Conservation (phyloP, 108 stramenopile genomes). For the Skeletonema grethae region DNA sequence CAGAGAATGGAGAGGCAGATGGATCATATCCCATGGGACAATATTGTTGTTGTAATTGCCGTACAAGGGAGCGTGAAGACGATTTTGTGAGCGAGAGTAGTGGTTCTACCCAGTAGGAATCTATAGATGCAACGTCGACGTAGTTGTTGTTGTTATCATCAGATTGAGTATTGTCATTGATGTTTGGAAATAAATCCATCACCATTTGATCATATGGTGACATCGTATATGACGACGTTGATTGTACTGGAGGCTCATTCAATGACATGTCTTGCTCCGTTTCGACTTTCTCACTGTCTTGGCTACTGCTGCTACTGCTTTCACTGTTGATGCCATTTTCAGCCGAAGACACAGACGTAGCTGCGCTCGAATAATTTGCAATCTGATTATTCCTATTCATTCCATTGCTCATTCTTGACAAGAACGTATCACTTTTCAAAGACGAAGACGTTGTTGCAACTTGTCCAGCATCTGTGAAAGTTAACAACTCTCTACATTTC, state of each 20-base stretch:
- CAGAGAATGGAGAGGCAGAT: slow-evolving; percentile 35
- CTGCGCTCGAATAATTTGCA: slow-evolving; percentile 32
- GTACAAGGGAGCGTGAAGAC: slow-evolving; percentile 58
- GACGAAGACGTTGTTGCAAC: neutral
- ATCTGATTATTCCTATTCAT: neutral
- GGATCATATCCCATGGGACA: slow-evolving; percentile 90
- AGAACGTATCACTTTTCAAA: neutral
- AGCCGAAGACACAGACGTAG: neutral
- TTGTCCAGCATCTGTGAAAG: neutral
- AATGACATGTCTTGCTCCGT: neutral
- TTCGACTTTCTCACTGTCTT: neutral
- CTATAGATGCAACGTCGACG: slow-evolving; percentile 13
- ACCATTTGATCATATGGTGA: slow-evolving; percentile 43
- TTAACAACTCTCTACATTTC: slow-evolving; percentile 53
- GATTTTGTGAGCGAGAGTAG: slow-evolving; percentile 63
- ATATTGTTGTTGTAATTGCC: slow-evolving; percentile 54
- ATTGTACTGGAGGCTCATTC: slow-evolving; percentile 1
- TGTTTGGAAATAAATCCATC: slow-evolving; percentile 21
- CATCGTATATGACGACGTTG: slow-evolving; percentile 2
- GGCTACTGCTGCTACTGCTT: neutral
- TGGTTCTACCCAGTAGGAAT: slow-evolving; percentile 71
- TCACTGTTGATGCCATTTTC: neutral
- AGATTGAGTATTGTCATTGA: neutral
- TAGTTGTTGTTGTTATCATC: neutral
- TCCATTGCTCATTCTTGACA: neutral